Evolutionary conservation across 2,329 filamentous ascomycete genomes (phyloP), one percentile per base, ranked within the genome.

Genomic region (Aspergillus sp.): DNA sequence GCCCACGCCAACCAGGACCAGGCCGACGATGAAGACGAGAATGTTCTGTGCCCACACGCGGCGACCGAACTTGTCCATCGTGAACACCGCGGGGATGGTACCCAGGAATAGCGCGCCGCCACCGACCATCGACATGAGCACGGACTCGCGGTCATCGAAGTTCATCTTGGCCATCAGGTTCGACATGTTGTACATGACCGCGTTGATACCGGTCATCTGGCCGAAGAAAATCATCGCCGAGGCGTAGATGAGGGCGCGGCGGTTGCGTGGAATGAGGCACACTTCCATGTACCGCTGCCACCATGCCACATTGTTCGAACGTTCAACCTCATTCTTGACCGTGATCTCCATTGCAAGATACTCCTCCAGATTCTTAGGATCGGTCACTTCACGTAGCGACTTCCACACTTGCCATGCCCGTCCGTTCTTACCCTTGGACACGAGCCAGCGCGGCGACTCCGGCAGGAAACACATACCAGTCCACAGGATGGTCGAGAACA

Each of bases 111-210:
- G 74, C 0, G 83, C 71, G 3, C 82, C 84, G 22, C 84, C 84
- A 3, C 85, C 84, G 12, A 88, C 84, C 0, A 87, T 75, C 0
- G 84, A 86, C 84, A 88, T 88, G 74, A 86, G 88, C 50, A 83
- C 85, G 13, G 81, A 69, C 44, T 83, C 65, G 49, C 79, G 74
- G 6, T 76, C 66, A 57, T 82, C 65, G 65, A 88, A 88, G 10
- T 84, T 84, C 39, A 88, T 82, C 58, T 83, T 77, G 44, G 68
- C 69, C 82, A 88, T 86, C 5, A 88, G 69, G 0, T 80, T 74
- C 0, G 74, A 76, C 83, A 88, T 85, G 69, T 86, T 87, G 67
- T 88, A 88, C 76, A 84, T 79, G 47, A 85, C 80, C 0, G 81
- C 81, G 51, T 85, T 85, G 43, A 86, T 81, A 46, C 84, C 84